These are phyloP conservation scores for Neurospora crassa DNA, from an alignment of 2,329 filamentous ascomycete genomes.

Conservation along the genomic window DNA sequence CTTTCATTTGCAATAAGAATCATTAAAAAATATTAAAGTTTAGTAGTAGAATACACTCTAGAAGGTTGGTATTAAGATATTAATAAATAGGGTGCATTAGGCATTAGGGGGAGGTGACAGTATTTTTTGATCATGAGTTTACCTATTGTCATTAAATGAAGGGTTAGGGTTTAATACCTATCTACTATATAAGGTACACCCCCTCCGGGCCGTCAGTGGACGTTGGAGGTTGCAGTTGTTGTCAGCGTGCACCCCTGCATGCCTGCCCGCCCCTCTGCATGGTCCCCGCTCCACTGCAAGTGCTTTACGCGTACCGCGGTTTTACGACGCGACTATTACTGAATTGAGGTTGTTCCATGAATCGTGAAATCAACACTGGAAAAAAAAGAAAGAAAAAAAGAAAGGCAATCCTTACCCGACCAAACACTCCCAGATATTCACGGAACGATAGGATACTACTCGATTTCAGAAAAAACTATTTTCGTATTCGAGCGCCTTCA, in stretches of 20 bases:
- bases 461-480: neutral
- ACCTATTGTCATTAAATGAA: neutral
- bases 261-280: neutral
- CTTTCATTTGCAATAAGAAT: too few species aligned
- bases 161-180: neutral
- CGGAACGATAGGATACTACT: neutral
- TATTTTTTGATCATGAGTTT: too few species aligned
- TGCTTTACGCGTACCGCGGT: slow-evolving; percentile 12
- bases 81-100: too few species aligned
- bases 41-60: too few species aligned
- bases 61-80: too few species aligned
- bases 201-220: too few species aligned
- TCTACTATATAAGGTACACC: too few species aligned
- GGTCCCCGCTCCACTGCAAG: neutral
- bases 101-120: too few species aligned
- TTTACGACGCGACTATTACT: slow-evolving; percentile 5
- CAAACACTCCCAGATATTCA: neutral
- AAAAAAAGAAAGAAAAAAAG: neutral
- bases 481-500: neutral
- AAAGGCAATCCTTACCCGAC: neutral
- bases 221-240: neutral
- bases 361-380: neutral
- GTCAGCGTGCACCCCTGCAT: neutral
- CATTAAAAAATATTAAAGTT: too few species aligned
- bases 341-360: neutral